Percentiles rank a stretch among this genome's conserved stretches.
Conservation (phyloP, 805 yeast species). For the Metschnikowia cubensis region DNA sequence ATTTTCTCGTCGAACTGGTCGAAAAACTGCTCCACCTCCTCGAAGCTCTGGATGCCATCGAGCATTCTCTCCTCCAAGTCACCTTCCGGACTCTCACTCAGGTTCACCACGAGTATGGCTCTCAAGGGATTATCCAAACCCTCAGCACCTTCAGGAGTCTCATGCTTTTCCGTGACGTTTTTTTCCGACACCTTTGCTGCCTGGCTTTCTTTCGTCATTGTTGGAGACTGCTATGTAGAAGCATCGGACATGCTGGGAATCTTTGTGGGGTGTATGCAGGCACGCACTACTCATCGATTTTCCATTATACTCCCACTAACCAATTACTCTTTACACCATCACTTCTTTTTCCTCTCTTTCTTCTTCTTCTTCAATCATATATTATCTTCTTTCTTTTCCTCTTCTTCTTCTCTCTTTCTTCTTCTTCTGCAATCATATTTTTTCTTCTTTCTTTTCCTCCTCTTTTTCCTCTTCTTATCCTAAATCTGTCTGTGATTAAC, state of each 20-base stretch:
- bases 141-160: constrained; percentile 12
- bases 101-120: constrained; percentile 40
- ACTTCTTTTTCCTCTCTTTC: too few relatives aligned
- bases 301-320: neutral
- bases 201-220: constrained; percentile 1
- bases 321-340: too few relatives aligned
- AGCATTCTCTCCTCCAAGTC: constrained; percentile 49
- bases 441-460: too few relatives aligned
- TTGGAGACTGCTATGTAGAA: neutral
- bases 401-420: too few relatives aligned
- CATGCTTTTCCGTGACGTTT: constrained; percentile 1
- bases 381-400: too few relatives aligned
- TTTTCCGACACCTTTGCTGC: neutral
- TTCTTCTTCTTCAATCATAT: too few relatives aligned
- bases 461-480: neutral
- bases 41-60: constrained; percentile 43
- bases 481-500: neutral
- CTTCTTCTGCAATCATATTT: too few relatives aligned
- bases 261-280: constrained; percentile 1
- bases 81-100: constrained; percentile 32
- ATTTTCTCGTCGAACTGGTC: constrained; percentile 49
- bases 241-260: neutral
- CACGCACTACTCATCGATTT: neutral
- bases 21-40: constrained; percentile 48
- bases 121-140: constrained; percentile 48